These are phyloP conservation scores for Colletotrichum cereale DNA, from an alignment of 2,329 filamentous ascomycete species.

Conservation along the genomic window DNA sequence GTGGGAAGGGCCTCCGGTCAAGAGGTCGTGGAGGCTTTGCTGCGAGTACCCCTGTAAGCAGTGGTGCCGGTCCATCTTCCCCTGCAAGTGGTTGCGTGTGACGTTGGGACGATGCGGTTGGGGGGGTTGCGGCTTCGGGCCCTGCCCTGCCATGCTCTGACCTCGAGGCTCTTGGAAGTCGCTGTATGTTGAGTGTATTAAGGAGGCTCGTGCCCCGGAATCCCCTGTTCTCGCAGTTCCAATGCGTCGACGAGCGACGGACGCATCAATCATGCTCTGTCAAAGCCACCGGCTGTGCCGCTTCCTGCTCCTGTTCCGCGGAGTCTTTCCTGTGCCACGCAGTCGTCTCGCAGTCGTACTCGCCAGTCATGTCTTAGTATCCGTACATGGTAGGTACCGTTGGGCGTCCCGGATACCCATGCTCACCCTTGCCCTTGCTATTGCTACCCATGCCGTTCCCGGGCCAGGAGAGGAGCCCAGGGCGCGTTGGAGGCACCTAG, in stretches of 20 bases:
- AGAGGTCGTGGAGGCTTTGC: constrained; percentile 7
- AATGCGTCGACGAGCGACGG: not conserved
- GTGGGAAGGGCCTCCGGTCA: constrained; percentile 21
- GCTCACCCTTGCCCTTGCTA: too few species aligned
- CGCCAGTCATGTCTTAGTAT: not conserved
- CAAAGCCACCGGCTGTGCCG: not conserved
- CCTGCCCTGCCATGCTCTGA: not conserved
- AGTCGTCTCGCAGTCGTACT: not conserved
- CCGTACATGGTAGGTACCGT: not conserved
- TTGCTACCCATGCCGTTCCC: not conserved
- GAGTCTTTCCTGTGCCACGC: not conserved
- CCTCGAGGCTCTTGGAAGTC: not conserved
- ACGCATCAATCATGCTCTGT: not conserved
- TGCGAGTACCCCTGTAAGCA: constrained; percentile 1
- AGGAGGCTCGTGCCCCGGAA: not conserved
- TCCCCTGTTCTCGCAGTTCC: not conserved
- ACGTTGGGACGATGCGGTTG: constrained; percentile 4
- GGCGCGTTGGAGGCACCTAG: not conserved
- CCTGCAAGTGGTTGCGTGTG: constrained; percentile 22
- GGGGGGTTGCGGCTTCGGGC: not conserved
- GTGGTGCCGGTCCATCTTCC: not conserved
- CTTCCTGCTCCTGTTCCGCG: not conserved
- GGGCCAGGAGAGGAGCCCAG: constrained; percentile 2
- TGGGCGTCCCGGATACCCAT: not conserved
- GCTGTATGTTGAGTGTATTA: not conserved